Evolutionary conservation across 805 yeast species (phyloP), one percentile per base, ranked within the genome.

Genomic region (Priceomyces medius): DNA sequence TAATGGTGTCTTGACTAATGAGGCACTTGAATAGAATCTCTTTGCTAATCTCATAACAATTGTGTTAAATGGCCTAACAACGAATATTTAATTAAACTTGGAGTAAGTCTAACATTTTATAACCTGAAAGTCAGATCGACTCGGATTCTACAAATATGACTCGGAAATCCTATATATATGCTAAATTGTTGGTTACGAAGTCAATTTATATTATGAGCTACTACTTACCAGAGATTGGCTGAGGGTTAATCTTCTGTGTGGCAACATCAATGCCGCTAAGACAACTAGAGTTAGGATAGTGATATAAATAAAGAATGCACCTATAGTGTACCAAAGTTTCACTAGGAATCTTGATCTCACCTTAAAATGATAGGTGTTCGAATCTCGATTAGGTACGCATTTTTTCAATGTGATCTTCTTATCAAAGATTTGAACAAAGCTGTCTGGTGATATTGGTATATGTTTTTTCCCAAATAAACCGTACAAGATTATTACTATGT

Each of bases 1-100:
- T 31, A 93, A 71, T 3, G 98, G 95, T 1, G 98, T 93, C 51
- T 71, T 79, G 49, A 77, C 70, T 44, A 74, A 59, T 10, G 36
- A 21, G 3, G 66, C 53, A 6, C 59, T 54, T 7, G 70, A 58
- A 36, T 58, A 56, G 36, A 48, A 46, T 51, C 65, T 58, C 23
- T 34, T 48, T 18, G 32, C 24, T n/a, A 41, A 12, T 31, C 21
- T 36, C 38, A 35, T 35, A 5, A 14, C 14, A 26, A 26, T 10
- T 17, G 19, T 6, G 19, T 31, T 31, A 4, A 19, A 31, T 14
- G 21, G 4, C 10, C 6, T 9, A 7, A 31, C 6, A 13, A 4
- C 16, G 14, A n/a, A 31, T 6, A 28, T 28, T 28, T 6, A 14
- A 14, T 12, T 4, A 17, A 31, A 13, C 9, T 31, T 14, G 27